These are phyloP conservation scores for Neurospora tetrasperma DNA, from an alignment of 495 filamentous ascomycete genomes.

Conservation along the genomic window DNA sequence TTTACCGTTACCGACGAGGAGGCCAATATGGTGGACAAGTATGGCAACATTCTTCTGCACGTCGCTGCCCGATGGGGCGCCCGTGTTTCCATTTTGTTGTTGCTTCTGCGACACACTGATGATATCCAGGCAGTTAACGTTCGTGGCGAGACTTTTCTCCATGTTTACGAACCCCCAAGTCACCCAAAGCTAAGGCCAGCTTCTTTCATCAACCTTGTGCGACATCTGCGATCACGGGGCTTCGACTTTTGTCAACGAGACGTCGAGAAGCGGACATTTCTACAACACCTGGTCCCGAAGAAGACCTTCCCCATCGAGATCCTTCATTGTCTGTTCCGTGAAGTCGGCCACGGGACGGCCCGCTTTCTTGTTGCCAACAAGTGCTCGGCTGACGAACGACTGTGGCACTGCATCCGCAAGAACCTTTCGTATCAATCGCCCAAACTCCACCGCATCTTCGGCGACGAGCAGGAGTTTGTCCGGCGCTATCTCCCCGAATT, in stretches of 20 bases:
- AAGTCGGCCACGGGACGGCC: slow-evolving; percentile 22
- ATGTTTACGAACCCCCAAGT: slow-evolving; percentile 21
- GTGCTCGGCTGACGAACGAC: slow-evolving; percentile 15
- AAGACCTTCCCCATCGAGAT: slow-evolving; percentile 22
- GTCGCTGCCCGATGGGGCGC: slow-evolving; percentile 25
- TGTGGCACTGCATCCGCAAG: slow-evolving; percentile 22
- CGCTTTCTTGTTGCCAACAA: slow-evolving; percentile 25
- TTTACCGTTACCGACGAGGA: slow-evolving; percentile 22
- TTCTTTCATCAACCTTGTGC: slow-evolving; percentile 24
- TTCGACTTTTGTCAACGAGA: slow-evolving; percentile 26
- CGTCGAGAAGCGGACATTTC: slow-evolving; percentile 21
- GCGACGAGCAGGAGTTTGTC: slow-evolving; percentile 25
- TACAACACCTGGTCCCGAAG: slow-evolving; percentile 20
- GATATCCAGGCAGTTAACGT: slow-evolving; percentile 22
- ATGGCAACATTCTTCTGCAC: slow-evolving; percentile 24
- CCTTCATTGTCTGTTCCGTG: slow-evolving; percentile 21
- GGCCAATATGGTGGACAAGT: slow-evolving; percentile 22
- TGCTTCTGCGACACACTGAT: slow-evolving; percentile 21
- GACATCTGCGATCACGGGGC: slow-evolving; percentile 17
- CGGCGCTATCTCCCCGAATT: slow-evolving; percentile 27
- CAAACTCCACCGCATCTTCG: slow-evolving; percentile 26
- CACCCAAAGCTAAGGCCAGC: slow-evolving; percentile 17
- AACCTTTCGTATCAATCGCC: slow-evolving; percentile 18
- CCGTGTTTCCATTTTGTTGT: slow-evolving; percentile 19
- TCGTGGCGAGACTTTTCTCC: slow-evolving; percentile 25